These are phyloP conservation scores for Penicillium sp. DNA, from an alignment of 2,329 filamentous ascomycete genomes.

Conservation along the genomic window DNA sequence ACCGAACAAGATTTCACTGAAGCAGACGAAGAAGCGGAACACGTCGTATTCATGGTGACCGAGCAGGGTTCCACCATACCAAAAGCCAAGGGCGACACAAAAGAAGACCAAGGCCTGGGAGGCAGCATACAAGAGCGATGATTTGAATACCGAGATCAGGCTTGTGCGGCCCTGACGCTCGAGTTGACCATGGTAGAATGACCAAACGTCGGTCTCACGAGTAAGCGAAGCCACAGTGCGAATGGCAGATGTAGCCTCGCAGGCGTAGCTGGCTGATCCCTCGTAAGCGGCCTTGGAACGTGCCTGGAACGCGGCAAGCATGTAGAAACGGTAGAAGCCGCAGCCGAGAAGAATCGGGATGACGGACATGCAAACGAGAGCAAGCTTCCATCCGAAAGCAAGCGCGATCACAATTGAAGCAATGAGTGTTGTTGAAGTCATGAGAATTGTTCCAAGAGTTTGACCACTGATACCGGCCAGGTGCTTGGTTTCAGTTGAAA, in stretches of 20 bases:
- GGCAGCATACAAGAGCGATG: conserved; percentile 74
- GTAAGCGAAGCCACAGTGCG: conserved; percentile 90
- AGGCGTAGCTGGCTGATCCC: conserved; percentile 79
- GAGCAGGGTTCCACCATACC: conserved; percentile 81
- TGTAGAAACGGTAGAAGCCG: conserved; percentile 84
- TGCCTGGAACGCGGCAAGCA: conserved; percentile 74
- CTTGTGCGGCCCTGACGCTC: conserved; percentile 65
- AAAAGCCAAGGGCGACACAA: conserved; percentile 84
- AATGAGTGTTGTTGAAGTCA: conserved; percentile 75
- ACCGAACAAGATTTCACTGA: conserved; percentile 83
- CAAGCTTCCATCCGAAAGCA: conserved; percentile 83
- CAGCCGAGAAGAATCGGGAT: conserved; percentile 75
- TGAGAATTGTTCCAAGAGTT: conserved; percentile 81
- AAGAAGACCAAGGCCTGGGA: conserved; percentile 83
- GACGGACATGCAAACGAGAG: conserved; percentile 74
- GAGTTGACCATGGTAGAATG: conserved; percentile 66
- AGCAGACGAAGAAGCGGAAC: conserved; percentile 91
- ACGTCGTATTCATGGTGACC: conserved; percentile 67
- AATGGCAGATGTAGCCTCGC: conserved; percentile 90
- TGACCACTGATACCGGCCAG: conserved; percentile 83
- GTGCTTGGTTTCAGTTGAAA: conserved; percentile 86
- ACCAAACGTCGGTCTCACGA: conserved; percentile 75
- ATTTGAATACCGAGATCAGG: conserved; percentile 70
- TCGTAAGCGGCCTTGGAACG: conserved; percentile 78
- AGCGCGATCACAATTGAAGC: conserved; percentile 68